Evolutionary conservation across 177 flowering plant genomes (phyloP).

Genomic region (Vitis hybrid): DNA sequence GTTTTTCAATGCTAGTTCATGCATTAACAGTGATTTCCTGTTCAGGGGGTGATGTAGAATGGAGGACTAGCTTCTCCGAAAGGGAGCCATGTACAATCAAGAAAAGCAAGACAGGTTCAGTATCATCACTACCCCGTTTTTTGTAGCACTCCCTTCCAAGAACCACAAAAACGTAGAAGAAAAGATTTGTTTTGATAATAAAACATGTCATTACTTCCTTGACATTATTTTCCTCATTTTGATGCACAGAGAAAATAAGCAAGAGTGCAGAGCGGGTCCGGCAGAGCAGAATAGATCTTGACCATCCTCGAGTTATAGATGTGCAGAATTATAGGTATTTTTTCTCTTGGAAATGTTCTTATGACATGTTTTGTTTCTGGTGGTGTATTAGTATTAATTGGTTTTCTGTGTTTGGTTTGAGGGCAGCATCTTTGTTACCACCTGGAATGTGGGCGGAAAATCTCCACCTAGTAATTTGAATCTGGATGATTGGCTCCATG

Average conservation of each 20-base stretch:
- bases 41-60: constrained; percentile 68
- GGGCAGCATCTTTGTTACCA: constrained; percentile 55
- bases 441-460: constrained; percentile 71
- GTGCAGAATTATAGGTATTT: constrained; percentile 77
- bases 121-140: background rate
- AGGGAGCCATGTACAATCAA: constrained; percentile 77
- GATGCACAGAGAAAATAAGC: constrained; percentile 52
- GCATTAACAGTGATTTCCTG: constrained; percentile 10
- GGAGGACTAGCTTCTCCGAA: constrained; percentile 79
- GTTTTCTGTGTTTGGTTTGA: constrained; percentile 15
- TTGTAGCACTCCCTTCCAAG: background rate
- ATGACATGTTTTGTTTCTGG: background rate
- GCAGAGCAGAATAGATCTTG: constrained; percentile 59
- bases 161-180: background rate
- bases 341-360: background rate
- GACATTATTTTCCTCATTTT: constrained; percentile 3
- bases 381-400: background rate
- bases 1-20: constrained; percentile 8
- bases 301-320: constrained; percentile 71
- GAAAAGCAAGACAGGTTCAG: constrained; percentile 80
- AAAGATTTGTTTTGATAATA: too few relatives aligned
- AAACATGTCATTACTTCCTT: background rate
- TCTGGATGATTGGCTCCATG: constrained; percentile 61
- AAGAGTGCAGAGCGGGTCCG: constrained; percentile 52
- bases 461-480: constrained; percentile 50